Percentiles rank a stretch among this genome's conserved stretches.
phyloP scores from a whole-genome alignment of 768 basidiomycete species.

The Exidia glandulosa region DNA sequence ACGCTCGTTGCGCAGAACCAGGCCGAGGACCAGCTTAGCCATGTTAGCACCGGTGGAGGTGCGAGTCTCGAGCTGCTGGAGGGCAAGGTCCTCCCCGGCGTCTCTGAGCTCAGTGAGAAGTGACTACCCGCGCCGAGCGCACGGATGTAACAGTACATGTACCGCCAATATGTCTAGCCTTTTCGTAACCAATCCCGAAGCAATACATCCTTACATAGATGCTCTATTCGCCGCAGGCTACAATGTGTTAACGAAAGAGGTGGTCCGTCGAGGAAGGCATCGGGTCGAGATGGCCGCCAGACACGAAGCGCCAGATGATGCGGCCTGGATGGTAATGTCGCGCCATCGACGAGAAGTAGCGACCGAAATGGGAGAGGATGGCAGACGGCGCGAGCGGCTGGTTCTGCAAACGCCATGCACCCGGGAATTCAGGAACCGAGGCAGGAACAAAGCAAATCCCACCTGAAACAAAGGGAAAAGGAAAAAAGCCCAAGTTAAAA shows the following conservation, averaged over 20 bases:
- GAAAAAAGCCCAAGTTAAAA: too few species aligned
- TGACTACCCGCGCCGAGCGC: not conserved
- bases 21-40: constrained; percentile 82
- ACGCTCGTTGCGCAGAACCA: constrained; percentile 82
- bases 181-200: not conserved
- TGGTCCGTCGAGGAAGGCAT: not conserved
- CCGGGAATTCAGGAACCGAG: not conserved
- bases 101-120: constrained; percentile 83
- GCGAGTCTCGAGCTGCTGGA: constrained; percentile 92
- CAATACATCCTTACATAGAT: not conserved
- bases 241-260: not conserved
- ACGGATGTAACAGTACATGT: not conserved
- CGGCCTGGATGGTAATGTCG: not conserved
- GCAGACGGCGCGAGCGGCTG: not conserved
- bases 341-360: not conserved
- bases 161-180: not conserved
- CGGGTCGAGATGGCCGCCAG: not conserved
- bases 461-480: not conserved
- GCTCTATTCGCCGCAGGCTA: too few species aligned
- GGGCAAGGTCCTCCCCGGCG: constrained; percentile 96
- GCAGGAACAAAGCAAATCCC: not conserved
- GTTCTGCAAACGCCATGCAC: not conserved
- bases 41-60: constrained; percentile 93
- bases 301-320: not conserved
- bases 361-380: not conserved